phyloP scores from a whole-genome alignment of 1,139 yeast species.

The Blastobotrys capitulatus region DNA sequence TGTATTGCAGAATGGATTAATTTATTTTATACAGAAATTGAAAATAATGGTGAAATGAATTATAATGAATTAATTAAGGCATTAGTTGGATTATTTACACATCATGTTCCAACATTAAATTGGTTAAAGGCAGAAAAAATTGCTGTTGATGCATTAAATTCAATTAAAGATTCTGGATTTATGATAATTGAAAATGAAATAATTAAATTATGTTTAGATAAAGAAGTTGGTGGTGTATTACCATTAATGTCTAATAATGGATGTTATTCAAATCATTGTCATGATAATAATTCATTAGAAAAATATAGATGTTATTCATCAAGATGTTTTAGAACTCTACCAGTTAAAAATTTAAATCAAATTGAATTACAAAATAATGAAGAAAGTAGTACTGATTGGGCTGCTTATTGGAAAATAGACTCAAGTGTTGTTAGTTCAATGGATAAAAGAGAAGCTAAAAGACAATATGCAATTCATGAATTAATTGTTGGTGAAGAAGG shows the following conservation, averaged over 20 bases:
- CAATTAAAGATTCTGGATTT: slow-evolving; percentile 45
- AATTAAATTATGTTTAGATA: slow-evolving; percentile 17
- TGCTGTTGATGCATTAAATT: slow-evolving; percentile 47
- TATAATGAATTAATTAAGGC: slow-evolving; percentile 31
- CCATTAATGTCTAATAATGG: slow-evolving; percentile 38
- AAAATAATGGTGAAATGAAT: slow-evolving; percentile 42
- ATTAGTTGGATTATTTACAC: slow-evolving; percentile 47
- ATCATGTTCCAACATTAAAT: slow-evolving; percentile 47
- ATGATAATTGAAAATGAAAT: slow-evolving; percentile 35
- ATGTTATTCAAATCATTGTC: slow-evolving; percentile 35
- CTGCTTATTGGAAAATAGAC: slow-evolving; percentile 64
- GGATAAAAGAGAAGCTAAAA: slow-evolving; percentile 51
- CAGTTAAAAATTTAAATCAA: slow-evolving; percentile 27
- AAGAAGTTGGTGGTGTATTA: slow-evolving; percentile 41
- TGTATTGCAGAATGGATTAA: slow-evolving; percentile 35
- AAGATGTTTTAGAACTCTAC: slow-evolving; percentile 27
- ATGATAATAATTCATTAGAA: slow-evolving; percentile 15
- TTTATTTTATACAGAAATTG: slow-evolving; percentile 14
- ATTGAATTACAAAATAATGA: slow-evolving; percentile 12
- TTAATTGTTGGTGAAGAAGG: slow-evolving; percentile 68
- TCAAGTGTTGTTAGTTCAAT: slow-evolving; percentile 51
- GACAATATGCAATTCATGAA: slow-evolving; percentile 76
- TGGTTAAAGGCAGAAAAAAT: slow-evolving; percentile 52
- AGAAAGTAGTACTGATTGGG: slow-evolving; percentile 49
- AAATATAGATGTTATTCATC: slow-evolving; percentile 29